These are phyloP conservation scores for Trichoderma sp. DNA, from an alignment of 2,329 filamentous ascomycete species.

Conservation along the genomic window DNA sequence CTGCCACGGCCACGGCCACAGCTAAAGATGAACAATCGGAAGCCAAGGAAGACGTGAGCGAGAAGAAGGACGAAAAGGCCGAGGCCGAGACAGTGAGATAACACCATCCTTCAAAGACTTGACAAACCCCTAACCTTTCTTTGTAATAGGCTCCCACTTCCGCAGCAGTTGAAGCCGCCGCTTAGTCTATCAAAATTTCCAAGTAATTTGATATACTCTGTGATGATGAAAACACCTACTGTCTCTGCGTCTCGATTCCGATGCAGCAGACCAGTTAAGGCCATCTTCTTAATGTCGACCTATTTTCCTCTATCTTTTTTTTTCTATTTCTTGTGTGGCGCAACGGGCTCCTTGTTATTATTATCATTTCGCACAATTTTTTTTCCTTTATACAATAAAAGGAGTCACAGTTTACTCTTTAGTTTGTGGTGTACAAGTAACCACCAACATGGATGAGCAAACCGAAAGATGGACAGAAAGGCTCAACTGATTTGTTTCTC, in stretches of 20 bases:
- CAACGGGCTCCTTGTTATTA: slow-evolving; percentile 22
- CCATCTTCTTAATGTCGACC: slow-evolving; percentile 3
- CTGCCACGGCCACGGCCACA: slow-evolving; percentile 2
- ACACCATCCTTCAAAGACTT: slow-evolving; percentile 13
- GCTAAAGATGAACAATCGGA: slow-evolving; percentile 28
- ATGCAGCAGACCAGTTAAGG: neutral
- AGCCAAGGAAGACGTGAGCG: slow-evolving; percentile 27
- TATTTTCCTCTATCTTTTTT: neutral
- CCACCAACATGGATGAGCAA: slow-evolving; percentile 11
- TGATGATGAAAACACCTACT: neutral
- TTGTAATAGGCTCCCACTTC: slow-evolving; percentile 34
- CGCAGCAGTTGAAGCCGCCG: slow-evolving; percentile 42
- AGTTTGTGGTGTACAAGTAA: slow-evolving; percentile 23
- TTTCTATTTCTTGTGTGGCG: slow-evolving; percentile 25
- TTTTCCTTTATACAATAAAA: slow-evolving; percentile 28
- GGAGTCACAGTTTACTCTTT: slow-evolving; percentile 11
- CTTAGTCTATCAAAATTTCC: slow-evolving; percentile 31
- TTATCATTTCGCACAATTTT: slow-evolving; percentile 25
- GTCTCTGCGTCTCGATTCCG: neutral
- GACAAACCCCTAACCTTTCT: neutral
- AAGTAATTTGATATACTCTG: neutral
- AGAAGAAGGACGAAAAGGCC: slow-evolving; percentile 34
- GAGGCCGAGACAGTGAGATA: slow-evolving; percentile 23
- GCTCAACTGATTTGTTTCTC: neutral
- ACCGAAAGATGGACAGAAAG: neutral